phyloP scores from a whole-genome alignment of 495 filamentous ascomycete genomes.

The Podospora pseudocomata region DNA sequence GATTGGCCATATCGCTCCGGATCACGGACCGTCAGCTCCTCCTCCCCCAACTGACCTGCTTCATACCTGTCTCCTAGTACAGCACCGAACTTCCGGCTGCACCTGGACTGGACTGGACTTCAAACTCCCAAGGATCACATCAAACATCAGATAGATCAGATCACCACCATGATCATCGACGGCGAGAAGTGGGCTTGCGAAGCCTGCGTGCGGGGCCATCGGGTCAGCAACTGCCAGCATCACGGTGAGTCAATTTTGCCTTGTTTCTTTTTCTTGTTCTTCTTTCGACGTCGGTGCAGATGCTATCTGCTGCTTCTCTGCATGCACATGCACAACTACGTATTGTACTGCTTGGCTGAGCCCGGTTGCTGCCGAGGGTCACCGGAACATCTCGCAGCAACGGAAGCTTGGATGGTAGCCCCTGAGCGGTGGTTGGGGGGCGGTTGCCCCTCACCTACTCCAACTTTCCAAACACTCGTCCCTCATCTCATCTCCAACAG shows the following conservation, averaged over 20 bases:
- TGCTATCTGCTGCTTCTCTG: constrained; percentile 7
- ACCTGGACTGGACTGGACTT: too few species aligned
- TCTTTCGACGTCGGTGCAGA: constrained; percentile 3
- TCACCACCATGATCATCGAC: constrained; percentile 68
- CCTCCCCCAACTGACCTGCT: not conserved
- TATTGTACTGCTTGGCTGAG: constrained; percentile 14
- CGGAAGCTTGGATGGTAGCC: constrained; percentile 11
- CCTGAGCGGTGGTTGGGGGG: constrained; percentile 6
- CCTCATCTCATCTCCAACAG: constrained; percentile 7
- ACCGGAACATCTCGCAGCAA: constrained; percentile 25
- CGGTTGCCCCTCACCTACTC: constrained; percentile 17
- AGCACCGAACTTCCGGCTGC: not conserved
- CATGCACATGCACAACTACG: constrained; percentile 10
- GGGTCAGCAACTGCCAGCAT: constrained; percentile 92
- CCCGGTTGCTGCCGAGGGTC: constrained; percentile 35
- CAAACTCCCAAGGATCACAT: too few species aligned
- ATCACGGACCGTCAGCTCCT: constrained; percentile 17
- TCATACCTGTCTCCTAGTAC: not conserved
- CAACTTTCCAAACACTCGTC: constrained; percentile 14
- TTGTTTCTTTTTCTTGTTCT: constrained; percentile 12
- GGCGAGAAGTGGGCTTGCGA: constrained; percentile 91
- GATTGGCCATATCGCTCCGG: constrained; percentile 15
- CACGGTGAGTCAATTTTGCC: constrained; percentile 60
- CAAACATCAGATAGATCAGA: not conserved
- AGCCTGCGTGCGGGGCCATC: constrained; percentile 89